These are phyloP conservation scores for Candida neerlandica DNA, from an alignment of 1,139 yeast species.

Conservation along the genomic window DNA sequence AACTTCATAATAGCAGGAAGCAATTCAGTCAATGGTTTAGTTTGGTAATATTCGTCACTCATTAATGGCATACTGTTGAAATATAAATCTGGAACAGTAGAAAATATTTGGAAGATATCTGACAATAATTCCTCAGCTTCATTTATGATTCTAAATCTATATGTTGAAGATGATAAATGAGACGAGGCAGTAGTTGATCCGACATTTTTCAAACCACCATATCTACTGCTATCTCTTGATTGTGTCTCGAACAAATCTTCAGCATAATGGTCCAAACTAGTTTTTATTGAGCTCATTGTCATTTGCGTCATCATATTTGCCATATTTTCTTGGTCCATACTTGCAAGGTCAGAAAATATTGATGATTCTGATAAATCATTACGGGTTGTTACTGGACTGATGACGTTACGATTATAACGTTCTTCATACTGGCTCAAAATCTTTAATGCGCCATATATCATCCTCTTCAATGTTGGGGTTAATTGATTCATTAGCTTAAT, in stretches of 20 bases:
- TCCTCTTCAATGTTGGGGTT: constrained; percentile 26
- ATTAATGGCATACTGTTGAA: constrained; percentile 33
- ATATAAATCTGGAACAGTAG: constrained; percentile 37
- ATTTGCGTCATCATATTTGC: constrained; percentile 8
- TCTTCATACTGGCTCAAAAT: constrained; percentile 28
- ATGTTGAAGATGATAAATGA: constrained; percentile 9
- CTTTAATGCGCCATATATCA: constrained; percentile 35
- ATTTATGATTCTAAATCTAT: constrained; percentile 15
- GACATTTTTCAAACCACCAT: background rate
- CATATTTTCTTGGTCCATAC: constrained; percentile 10
- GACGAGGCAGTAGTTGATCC: constrained; percentile 8
- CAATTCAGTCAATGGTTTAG: constrained; percentile 20
- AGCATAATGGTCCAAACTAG: constrained; percentile 18
- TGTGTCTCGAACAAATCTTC: constrained; percentile 9
- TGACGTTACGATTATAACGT: constrained; percentile 7
- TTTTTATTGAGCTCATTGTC: constrained; percentile 10
- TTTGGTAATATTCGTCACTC: constrained; percentile 22
- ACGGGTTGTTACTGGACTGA: background rate
- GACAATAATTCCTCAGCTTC: constrained; percentile 38
- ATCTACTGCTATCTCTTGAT: constrained; percentile 1
- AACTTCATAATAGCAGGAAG: constrained; percentile 19
- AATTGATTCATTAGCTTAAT: constrained; percentile 26
- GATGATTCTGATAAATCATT: constrained; percentile 12
- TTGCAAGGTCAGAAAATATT: constrained; percentile 12
- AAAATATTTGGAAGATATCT: constrained; percentile 40